phyloP scores from a whole-genome alignment of 2,329 filamentous ascomycete species.

The Pseudodiploospora longispora region DNA sequence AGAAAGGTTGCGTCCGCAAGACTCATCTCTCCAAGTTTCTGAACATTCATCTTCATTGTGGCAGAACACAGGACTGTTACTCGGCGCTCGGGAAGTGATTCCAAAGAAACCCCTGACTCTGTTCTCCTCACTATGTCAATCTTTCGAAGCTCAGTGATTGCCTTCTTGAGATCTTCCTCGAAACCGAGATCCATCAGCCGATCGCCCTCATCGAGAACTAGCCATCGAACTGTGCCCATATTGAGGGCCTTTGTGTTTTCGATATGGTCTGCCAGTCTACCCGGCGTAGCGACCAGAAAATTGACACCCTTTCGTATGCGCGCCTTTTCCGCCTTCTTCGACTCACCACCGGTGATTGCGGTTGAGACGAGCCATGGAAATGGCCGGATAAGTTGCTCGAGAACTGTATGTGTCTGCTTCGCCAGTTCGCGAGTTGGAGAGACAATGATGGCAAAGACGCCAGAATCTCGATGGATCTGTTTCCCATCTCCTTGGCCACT shows the following conservation, averaged over 20 bases:
- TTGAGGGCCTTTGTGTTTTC: conserved; percentile 86
- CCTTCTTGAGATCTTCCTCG: conserved; percentile 83
- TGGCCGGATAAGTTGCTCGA: conserved; percentile 79
- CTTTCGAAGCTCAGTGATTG: conserved; percentile 70
- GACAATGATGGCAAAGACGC: conserved; percentile 87
- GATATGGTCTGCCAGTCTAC: conserved; percentile 82
- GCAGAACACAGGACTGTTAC: conserved; percentile 91
- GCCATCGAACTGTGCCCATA: conserved; percentile 82
- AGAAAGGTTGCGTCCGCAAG: conserved; percentile 88
- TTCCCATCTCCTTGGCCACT: conserved; percentile 47
- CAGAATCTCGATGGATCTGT: conserved; percentile 72
- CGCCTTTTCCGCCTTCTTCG: conserved; percentile 80
- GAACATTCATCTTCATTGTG: conserved; percentile 96
- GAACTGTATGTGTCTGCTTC: conserved; percentile 82
- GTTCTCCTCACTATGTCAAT: conserved; percentile 51
- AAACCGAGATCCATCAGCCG: conserved; percentile 98
- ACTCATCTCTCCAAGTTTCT: conserved; percentile 88
- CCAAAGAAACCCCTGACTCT: conserved; percentile 48
- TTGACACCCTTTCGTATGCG: conserved; percentile 88
- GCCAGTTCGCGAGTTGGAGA: conserved; percentile 90
- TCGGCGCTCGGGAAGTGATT: conserved; percentile 63
- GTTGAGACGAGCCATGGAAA: conserved; percentile 92
- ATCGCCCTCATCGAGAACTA: conserved; percentile 93
- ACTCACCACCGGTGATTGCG: conserved; percentile 65
- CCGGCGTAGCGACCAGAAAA: conserved; percentile 90